phyloP scores from a whole-genome alignment of 2,329 filamentous ascomycete genomes.

The Aspergillus ibericus region DNA sequence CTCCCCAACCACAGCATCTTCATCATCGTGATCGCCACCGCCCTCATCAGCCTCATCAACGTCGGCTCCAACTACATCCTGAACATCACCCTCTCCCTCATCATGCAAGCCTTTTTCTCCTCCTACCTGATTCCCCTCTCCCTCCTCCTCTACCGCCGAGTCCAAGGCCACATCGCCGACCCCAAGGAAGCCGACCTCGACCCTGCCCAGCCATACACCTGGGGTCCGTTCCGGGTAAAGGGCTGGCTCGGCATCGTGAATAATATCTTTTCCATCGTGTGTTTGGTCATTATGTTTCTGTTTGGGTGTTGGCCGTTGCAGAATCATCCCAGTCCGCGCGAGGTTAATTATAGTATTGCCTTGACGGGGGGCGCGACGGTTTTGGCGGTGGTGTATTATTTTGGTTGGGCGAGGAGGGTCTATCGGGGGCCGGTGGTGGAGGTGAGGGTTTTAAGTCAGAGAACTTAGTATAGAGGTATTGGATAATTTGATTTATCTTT shows the following conservation, averaged over 20 bases:
- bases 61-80: slow-evolving; percentile 52
- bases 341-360: slow-evolving; percentile 53
- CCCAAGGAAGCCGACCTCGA: slow-evolving; percentile 31
- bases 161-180: slow-evolving; percentile 34
- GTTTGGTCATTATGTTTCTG: slow-evolving; percentile 45
- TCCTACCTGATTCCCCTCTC: slow-evolving; percentile 51
- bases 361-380: slow-evolving; percentile 41
- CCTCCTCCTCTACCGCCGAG: slow-evolving; percentile 45
- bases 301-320: slow-evolving; percentile 50
- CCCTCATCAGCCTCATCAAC: slow-evolving; percentile 51
- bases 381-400: slow-evolving; percentile 42
- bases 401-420: slow-evolving; percentile 30
- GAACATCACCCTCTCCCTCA: slow-evolving; percentile 52
- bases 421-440: slow-evolving; percentile 33
- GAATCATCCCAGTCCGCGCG: slow-evolving; percentile 24
- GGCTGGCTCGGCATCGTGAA: slow-evolving; percentile 44
- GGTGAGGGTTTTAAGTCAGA: slow-evolving; percentile 8
- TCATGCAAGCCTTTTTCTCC: slow-evolving; percentile 46
- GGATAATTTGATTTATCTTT: no score
- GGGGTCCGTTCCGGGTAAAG: slow-evolving; percentile 32
- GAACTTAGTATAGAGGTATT: no score
- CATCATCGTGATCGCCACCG: slow-evolving; percentile 28
- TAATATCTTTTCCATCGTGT: slow-evolving; percentile 46
- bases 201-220: slow-evolving; percentile 14
- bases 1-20: slow-evolving; percentile 25